phyloP scores from a whole-genome alignment of 2,329 filamentous ascomycete genomes.

The Phialocephala subalpina region DNA sequence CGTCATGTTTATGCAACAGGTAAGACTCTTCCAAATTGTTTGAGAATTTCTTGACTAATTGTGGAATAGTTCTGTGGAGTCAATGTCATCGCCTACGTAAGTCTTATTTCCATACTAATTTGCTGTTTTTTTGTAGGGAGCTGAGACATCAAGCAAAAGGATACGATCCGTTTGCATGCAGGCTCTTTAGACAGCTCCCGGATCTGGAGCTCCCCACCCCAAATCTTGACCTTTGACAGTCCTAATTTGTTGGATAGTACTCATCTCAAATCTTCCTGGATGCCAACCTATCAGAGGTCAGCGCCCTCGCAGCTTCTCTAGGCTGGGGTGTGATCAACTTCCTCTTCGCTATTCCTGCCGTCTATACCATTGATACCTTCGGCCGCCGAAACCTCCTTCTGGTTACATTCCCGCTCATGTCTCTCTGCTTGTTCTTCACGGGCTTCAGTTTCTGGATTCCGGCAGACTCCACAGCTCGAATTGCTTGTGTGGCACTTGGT shows the following conservation, averaged over 20 bases:
- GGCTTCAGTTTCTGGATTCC: slow-evolving; percentile 62
- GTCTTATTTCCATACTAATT: too few species aligned
- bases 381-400: slow-evolving; percentile 70
- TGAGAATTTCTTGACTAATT: neutral
- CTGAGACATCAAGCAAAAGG: too few species aligned
- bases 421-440: slow-evolving; percentile 57
- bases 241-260: too few species aligned
- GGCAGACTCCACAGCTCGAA: slow-evolving; percentile 35
- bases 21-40: slow-evolving; percentile 32
- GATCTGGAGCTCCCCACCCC: too few species aligned
- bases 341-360: slow-evolving; percentile 67
- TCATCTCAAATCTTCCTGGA: slow-evolving; percentile 67
- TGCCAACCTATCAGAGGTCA: slow-evolving; percentile 57
- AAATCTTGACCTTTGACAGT: too few species aligned
- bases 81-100: slow-evolving; percentile 65
- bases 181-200: too few species aligned
- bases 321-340: slow-evolving; percentile 73
- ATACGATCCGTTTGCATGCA: too few species aligned
- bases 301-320: slow-evolving; percentile 65
- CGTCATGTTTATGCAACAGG: slow-evolving; percentile 74
- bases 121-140: too few species aligned
- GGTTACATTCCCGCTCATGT: slow-evolving; percentile 72
- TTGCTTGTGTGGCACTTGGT: slow-evolving; percentile 58
- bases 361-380: slow-evolving; percentile 74
- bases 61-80: slow-evolving; percentile 48